phyloP scores from a whole-genome alignment of 768 basidiomycete genomes.

The Steccherinum ochraceum region DNA sequence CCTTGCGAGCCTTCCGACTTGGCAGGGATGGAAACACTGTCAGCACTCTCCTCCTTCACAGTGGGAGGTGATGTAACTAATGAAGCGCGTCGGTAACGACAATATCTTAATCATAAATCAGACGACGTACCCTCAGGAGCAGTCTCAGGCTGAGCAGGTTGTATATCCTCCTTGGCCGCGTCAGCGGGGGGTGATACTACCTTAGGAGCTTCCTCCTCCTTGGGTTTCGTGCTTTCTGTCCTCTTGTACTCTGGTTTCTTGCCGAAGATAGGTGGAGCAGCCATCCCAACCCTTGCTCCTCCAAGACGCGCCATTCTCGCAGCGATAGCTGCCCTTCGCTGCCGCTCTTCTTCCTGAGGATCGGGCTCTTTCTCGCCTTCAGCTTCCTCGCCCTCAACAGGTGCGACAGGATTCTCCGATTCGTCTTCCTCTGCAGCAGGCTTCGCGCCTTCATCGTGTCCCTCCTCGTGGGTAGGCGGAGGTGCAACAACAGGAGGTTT shows the following conservation, averaged over 20 bases:
- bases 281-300: constrained; percentile 79
- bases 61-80: neutral
- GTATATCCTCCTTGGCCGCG: constrained; percentile 3
- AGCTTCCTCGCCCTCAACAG: constrained; percentile 13
- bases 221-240: constrained; percentile 16
- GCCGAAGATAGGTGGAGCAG: constrained; percentile 58
- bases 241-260: constrained; percentile 38
- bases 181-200: neutral
- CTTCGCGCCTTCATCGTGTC: neutral
- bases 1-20: neutral
- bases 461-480: neutral
- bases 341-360: constrained; percentile 67
- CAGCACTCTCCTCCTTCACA: neutral
- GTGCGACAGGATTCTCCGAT: constrained; percentile 1
- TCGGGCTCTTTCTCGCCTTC: constrained; percentile 30
- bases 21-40: neutral
- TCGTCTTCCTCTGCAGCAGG: constrained; percentile 5
- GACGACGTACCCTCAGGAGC: neutral
- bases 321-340: constrained; percentile 80
- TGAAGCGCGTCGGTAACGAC: neutral
- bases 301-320: constrained; percentile 92
- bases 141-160: constrained; percentile 13
- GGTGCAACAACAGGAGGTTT: constrained; percentile 5
- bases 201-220: constrained; percentile 16
- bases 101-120: too few relatives aligned